Percentiles rank a stretch among this genome's conserved stretches.
These are phyloP conservation scores for Phoma sp. DNA, from an alignment of 2,329 filamentous ascomycete species.

Conservation along the genomic window DNA sequence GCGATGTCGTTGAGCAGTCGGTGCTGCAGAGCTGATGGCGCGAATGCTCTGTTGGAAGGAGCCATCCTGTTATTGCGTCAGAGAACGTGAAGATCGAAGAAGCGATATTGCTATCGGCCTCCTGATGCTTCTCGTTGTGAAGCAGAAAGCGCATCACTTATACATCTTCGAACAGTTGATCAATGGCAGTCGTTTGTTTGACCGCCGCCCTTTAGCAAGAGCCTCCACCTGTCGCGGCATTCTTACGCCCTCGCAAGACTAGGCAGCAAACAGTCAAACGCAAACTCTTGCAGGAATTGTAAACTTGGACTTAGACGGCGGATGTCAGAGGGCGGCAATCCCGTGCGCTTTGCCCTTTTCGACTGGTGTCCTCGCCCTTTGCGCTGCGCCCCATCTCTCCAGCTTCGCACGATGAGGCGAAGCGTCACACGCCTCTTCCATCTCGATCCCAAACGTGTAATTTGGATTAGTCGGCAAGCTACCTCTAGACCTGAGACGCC, in stretches of 20 bases:
- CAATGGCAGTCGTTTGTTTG: not conserved
- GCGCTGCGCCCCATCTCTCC: not conserved
- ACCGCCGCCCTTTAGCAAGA: not conserved
- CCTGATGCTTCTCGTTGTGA: not conserved
- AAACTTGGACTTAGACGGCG: too few relatives aligned
- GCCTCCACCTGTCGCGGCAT: not conserved
- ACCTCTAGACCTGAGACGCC: too few relatives aligned
- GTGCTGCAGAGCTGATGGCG: not conserved
- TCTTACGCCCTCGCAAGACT: not conserved
- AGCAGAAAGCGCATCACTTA: not conserved
- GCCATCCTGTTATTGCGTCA: not conserved
- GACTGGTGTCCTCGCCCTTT: not conserved
- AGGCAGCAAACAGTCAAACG: not conserved
- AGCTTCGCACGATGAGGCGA: not conserved
- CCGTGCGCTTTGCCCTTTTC: not conserved
- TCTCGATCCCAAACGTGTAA: too few relatives aligned
- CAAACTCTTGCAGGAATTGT: too few relatives aligned
- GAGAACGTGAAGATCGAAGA: not conserved
- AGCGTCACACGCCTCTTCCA: too few relatives aligned
- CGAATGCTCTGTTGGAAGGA: not conserved
- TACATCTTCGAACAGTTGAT: not conserved
- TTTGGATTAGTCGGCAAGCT: too few relatives aligned
- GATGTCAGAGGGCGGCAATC: too few relatives aligned
- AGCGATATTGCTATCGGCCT: conserved; percentile 2
- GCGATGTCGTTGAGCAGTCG: conserved; percentile 52